A percentile compares a stretch with the other conserved stretches of the same genome.
These are phyloP conservation scores for Eutrema yunnanense DNA, from an alignment of 345 rosid genomes.

Conservation along the genomic window DNA sequence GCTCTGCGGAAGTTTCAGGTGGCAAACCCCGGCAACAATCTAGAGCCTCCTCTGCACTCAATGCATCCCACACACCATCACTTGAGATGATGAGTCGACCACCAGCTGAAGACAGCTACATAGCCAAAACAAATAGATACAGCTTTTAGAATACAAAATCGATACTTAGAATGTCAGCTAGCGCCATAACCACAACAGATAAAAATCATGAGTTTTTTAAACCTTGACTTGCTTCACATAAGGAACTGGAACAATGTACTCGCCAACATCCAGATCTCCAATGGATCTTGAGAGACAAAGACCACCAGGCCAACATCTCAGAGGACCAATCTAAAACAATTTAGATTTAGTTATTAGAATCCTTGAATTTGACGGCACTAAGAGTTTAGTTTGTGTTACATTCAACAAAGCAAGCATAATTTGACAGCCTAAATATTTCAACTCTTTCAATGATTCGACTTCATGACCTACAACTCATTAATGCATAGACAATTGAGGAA, in stretches of 20 bases:
- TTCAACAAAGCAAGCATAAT: not conserved
- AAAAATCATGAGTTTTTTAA: not conserved
- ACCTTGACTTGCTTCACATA: conserved; percentile 99
- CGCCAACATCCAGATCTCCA: conserved; percentile 96
- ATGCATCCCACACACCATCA: conserved; percentile 99
- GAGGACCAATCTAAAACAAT: conserved; percentile 77
- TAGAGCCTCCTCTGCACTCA: conserved; percentile 74
- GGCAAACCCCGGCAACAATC: conserved; percentile 91
- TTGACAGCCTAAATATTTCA: not conserved
- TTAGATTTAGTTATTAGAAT: conserved; percentile 20
- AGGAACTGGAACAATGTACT: conserved; percentile 97
- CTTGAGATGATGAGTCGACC: conserved; percentile 91
- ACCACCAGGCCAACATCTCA: conserved; percentile 99
- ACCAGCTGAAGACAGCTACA: conserved; percentile 87
- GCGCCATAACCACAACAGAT: not conserved
- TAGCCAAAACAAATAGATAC: not conserved
- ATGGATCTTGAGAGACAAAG: conserved; percentile 98
- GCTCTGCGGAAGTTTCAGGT: conserved; percentile 85
- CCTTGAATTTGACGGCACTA: not conserved
- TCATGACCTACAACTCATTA: not conserved
- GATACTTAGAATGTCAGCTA: not conserved
- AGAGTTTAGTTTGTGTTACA: not conserved
- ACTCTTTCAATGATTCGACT: not conserved
- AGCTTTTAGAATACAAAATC: not conserved
- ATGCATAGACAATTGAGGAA: not conserved